A percentile compares a stretch with the other conserved stretches of the same genome.
Evolutionary conservation across 352 stramenopile genomes (phyloP).

Genomic region (Paralagenidium karlingii): DNA sequence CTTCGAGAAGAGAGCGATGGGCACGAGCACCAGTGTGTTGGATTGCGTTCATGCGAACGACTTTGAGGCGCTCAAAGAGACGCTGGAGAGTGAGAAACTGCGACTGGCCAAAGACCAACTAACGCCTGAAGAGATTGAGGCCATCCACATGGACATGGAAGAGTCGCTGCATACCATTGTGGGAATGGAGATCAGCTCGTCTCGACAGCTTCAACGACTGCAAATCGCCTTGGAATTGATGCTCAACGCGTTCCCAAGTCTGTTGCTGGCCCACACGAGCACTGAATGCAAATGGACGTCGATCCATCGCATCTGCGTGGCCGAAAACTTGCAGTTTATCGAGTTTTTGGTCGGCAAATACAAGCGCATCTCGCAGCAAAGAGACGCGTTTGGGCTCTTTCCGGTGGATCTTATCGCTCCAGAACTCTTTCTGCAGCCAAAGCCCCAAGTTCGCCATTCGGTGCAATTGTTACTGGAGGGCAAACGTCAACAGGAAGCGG

Average conservation of each 20-base stretch:
- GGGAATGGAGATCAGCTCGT: conserved; percentile 34
- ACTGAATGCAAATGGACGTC: conserved; percentile 32
- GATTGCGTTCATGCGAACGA: conserved; percentile 42
- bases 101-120: too few species aligned
- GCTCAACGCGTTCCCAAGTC: conserved; percentile 15
- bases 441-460: too few species aligned
- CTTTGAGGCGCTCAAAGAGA: conserved; percentile 27
- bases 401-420: conserved; percentile 42
- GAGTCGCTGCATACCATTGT: conserved; percentile 42
- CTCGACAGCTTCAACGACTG: conserved; percentile 41
- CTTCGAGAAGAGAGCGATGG: too few species aligned
- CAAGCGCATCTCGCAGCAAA: conserved; percentile 14
- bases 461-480: too few species aligned
- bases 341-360: conserved; percentile 31
- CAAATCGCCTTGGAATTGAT: conserved; percentile 50
- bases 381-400: conserved; percentile 35
- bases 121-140: too few species aligned
- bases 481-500: too few species aligned
- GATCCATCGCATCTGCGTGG: conserved; percentile 40
- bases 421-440: too few species aligned
- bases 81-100: too few species aligned
- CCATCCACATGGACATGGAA: conserved; percentile 31
- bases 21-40: conserved; percentile 17
- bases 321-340: conserved; percentile 42
- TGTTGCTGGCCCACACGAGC: conserved; percentile 10